Evolutionary conservation across 306 rosid species (phyloP).

Genomic region (Glycyrrhiza uralensis): DNA sequence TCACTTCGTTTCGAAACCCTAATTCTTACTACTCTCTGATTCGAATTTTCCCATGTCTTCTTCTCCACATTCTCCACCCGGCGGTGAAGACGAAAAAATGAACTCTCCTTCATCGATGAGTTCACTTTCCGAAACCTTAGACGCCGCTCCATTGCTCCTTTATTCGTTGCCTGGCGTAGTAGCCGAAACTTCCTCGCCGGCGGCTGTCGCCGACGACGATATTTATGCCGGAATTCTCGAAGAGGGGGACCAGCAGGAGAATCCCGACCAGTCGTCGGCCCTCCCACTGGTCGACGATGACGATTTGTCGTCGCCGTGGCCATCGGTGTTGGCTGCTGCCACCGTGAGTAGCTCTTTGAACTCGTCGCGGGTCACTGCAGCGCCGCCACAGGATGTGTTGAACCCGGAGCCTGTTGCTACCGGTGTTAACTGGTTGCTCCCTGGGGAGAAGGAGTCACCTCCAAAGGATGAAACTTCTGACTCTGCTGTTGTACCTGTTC

Average conservation of each 20-base stretch:
- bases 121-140: constrained; percentile 23
- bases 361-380: neutral
- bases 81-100: neutral
- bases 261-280: neutral
- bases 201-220: neutral
- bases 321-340: constrained; percentile 15
- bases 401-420: neutral
- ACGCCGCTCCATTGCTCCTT: neutral
- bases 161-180: too few species aligned
- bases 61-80: neutral
- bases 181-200: too few species aligned
- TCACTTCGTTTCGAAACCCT: constrained; percentile 19
- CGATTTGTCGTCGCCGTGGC: neutral
- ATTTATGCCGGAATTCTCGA: neutral
- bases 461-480: neutral
- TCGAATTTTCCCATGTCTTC: neutral
- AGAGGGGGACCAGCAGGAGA: constrained; percentile 3
- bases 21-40: neutral
- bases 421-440: neutral
- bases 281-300: neutral
- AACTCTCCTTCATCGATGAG: neutral
- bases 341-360: neutral
- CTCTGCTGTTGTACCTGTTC: constrained; percentile 24
- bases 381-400: constrained; percentile 7
- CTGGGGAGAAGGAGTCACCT: neutral